Base-by-base conservation (phyloP, 2,329 filamentous ascomycete genomes). In the Arthrobotrys musiformis region DNA sequence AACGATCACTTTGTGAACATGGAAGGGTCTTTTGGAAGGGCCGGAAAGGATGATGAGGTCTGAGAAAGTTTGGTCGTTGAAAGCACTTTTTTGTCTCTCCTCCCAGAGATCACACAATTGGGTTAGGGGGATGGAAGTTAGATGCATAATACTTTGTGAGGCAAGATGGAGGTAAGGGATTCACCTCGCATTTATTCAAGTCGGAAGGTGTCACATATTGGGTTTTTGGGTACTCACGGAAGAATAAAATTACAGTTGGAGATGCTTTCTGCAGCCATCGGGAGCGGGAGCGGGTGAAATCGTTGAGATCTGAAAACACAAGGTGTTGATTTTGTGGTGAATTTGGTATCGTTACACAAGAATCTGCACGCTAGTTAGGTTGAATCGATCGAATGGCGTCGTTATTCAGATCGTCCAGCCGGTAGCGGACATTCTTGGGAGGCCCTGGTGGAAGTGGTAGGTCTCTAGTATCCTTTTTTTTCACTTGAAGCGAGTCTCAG, bases 161-260 rank as follows among this genome's bases (percentile, higher is more conserved):
- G n/a, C n/a, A 11, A 33, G 6, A 26, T 5, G 26, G 40, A 66
- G 24, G 62, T 42, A 66, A 66, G 46, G 62, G 62, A 30, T 66
- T 9, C 22, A 5, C 13, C 8, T 37, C 17, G 17, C 28, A 11
- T 26, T 37, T 37, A 13, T 54, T 50, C 44, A 17, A 66, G 35
- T 42, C 13, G 35, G 62, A 54, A 66, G 62, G 62, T 66, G 62
- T 66, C 19, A 54, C 62, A 19, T 54, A 6, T 33, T n/a, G n/a
- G 15, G 30, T 40, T 56, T 42, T 35, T n/a, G 33, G 30, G 19
- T 30, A 40, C 30, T 40, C 26, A 58, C 54, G 54, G 54, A 11
- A 58, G 19, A 1, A 58, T 58, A 19, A 26, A 58, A 40, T 58
- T 26, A 40, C 33, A 24, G 33, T 22, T 33, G 28, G 50, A 15